These are phyloP conservation scores for Pseudogymnoascus sp. DNA, from an alignment of 2,329 filamentous ascomycete species.

Conservation along the genomic window DNA sequence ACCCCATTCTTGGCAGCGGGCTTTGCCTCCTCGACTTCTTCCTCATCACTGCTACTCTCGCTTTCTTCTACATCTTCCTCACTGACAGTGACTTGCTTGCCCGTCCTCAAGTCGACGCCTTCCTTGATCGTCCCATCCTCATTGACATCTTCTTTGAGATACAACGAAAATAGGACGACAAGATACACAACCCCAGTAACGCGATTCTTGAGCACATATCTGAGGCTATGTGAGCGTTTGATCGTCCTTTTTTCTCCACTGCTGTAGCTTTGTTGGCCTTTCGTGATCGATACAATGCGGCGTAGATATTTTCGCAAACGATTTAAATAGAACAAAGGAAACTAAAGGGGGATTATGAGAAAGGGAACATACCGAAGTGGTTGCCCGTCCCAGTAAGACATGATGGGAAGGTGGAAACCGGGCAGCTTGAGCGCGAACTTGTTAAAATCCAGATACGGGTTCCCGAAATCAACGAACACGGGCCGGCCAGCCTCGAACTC, in stretches of 20 bases:
- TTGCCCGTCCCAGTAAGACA: conserved; percentile 76
- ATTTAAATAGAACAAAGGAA: background rate
- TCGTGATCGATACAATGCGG: conserved; percentile 6
- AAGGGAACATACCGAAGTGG: conserved; percentile 54
- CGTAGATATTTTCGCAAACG: background rate
- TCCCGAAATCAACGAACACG: conserved; percentile 67
- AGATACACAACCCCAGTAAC: conserved; percentile 68
- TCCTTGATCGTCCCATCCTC: conserved; percentile 49
- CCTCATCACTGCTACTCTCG: conserved; percentile 11
- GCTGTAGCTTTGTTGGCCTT: conserved; percentile 15
- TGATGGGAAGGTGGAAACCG: conserved; percentile 64
- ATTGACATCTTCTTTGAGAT: conserved; percentile 59
- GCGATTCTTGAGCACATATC: conserved; percentile 85
- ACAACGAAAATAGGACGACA: conserved; percentile 71
- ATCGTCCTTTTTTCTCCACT: conserved; percentile 22
- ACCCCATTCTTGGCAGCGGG: conserved; percentile 12
- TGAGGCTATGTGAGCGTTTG: conserved; percentile 72
- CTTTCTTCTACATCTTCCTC: conserved; percentile 14
- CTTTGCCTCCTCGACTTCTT: conserved; percentile 15
- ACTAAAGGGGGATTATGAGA: conserved; percentile 11
- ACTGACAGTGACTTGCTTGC: conserved; percentile 17
- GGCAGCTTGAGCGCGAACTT: conserved; percentile 66
- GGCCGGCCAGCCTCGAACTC: conserved; percentile 46
- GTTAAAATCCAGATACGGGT: conserved; percentile 85
- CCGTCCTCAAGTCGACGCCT: conserved; percentile 22